Base-by-base conservation (phyloP, 2,329 filamentous ascomycete species). In the Pseudogymnoascus sp. region DNA sequence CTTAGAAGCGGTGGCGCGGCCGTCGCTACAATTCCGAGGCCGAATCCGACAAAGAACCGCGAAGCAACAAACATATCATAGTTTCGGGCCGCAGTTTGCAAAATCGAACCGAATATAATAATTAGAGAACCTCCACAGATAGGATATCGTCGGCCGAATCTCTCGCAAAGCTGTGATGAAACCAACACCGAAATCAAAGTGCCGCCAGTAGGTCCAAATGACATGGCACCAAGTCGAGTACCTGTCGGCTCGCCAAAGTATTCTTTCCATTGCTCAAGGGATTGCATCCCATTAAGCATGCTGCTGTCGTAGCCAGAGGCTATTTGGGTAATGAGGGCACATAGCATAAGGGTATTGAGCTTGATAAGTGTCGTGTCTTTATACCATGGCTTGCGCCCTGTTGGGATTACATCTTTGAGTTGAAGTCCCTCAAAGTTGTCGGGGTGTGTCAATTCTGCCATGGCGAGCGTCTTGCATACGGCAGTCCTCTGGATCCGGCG, bases 171-270 rank as follows among this genome's bases (percentile, higher is more conserved):
- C 6, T 70, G 68, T 0, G 70, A 70, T 28, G 43, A 50, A 50
- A 50, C 43, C 43, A 50, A 30, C n/a, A 50, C 43, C n/a, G 43
- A 50, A 8, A 76, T 65, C 7, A 78, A 70, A 38, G 75, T 74
- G 35, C 77, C 77, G 12, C 73, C 68, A 0, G 72, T 71, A 36
- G 76, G 72, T 3, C 73, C 68, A 5, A 74, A 71, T 37, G 72
- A 74, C 47, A 77, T 70, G 6, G 73, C 66, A 33, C 75, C 75
- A 0, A 76, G 70, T 14, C 71, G 65, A n/a, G 71, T 68, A 3
- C 72, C 74, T 12, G 64, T 41, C 1, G 75, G 75, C 37, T 74
- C 66, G 25, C 69, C 68, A 58, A 79, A 77, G 61, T 76, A 63
- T 14, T 58, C 37, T 14, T 38, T 30, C 63, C 63, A 64, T 15